A percentile compares a stretch with the other conserved stretches of the same genome.
These are phyloP conservation scores for Ustilago nuda DNA, from an alignment of 1,284 basidiomycete genomes.

Conservation along the genomic window DNA sequence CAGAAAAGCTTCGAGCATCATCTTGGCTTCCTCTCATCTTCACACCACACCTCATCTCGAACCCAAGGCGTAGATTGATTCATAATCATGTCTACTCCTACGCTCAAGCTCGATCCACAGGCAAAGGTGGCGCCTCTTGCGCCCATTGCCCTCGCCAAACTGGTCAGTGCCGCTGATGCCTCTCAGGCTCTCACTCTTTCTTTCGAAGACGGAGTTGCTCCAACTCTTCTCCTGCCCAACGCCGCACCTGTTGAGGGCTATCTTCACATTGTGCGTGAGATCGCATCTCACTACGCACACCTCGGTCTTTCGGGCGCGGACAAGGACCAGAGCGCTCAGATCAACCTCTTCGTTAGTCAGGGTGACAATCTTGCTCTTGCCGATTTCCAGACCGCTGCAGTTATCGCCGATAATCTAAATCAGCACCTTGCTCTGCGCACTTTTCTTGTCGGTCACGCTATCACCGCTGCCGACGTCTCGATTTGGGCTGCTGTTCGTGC, in stretches of 20 bases:
- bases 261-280: constrained; percentile 56
- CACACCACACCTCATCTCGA: constrained; percentile 11
- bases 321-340: constrained; percentile 54
- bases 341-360: constrained; percentile 57
- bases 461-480: constrained; percentile 67
- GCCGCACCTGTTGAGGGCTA: constrained; percentile 52
- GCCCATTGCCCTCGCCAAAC: constrained; percentile 54
- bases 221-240: constrained; percentile 40
- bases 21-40: background rate
- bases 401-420: constrained; percentile 64
- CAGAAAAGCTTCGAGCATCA: background rate
- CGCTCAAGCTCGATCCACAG: constrained; percentile 55
- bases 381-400: constrained; percentile 54
- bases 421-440: constrained; percentile 67
- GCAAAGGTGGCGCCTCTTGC: constrained; percentile 58
- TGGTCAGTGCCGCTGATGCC: constrained; percentile 35
- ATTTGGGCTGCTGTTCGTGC: constrained; percentile 66
- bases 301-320: constrained; percentile 56
- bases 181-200: constrained; percentile 36
- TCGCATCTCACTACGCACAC: constrained; percentile 52
- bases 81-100: constrained; percentile 42
- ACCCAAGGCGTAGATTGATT: constrained; percentile 17
- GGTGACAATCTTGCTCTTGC: constrained; percentile 56
- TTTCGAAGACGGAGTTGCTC: constrained; percentile 46
- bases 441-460: constrained; percentile 60